Percentiles rank a stretch among this genome's conserved stretches.
Conservation (phyloP, 2,329 filamentous ascomycete species). For the Cytospora mali region DNA sequence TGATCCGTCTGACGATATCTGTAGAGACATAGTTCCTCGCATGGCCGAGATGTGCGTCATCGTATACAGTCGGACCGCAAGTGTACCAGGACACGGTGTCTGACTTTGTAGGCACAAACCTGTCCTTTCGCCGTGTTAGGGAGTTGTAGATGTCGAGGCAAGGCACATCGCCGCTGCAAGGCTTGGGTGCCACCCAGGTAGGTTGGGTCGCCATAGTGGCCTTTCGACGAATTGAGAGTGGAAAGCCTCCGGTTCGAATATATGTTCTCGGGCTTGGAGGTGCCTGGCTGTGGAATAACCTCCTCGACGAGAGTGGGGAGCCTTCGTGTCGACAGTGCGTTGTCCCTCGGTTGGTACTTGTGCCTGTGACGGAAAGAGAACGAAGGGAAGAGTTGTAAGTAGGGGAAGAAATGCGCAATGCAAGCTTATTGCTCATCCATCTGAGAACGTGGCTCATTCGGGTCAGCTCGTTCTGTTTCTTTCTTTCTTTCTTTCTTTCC, state of each 20-base stretch:
- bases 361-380: not conserved
- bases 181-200: conserved; percentile 26
- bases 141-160: conserved; percentile 27
- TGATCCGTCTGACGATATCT: conserved; percentile 82
- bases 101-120: conserved; percentile 48
- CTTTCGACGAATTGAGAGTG: not conserved
- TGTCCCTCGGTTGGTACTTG: no score
- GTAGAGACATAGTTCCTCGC: conserved; percentile 89
- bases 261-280: no score
- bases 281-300: no score
- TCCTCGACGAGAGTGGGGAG: no score
- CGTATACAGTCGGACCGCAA: conserved; percentile 85
- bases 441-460: conserved; percentile 20
- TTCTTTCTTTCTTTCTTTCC: no score
- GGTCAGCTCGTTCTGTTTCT: conserved; percentile 9
- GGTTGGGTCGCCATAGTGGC: conserved; percentile 25
- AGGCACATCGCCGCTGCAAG: conserved; percentile 17
- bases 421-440: conserved; percentile 20
- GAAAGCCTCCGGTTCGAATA: no score
- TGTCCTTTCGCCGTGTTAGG: conserved; percentile 26
- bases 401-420: conserved; percentile 13
- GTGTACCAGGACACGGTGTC: conserved; percentile 77
- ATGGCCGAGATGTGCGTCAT: conserved; percentile 78
- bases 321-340: no score
- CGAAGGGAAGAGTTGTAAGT: not conserved